Conservation (phyloP, 139 green algal genomes). For the Chlamydomonas incerta region DNA sequence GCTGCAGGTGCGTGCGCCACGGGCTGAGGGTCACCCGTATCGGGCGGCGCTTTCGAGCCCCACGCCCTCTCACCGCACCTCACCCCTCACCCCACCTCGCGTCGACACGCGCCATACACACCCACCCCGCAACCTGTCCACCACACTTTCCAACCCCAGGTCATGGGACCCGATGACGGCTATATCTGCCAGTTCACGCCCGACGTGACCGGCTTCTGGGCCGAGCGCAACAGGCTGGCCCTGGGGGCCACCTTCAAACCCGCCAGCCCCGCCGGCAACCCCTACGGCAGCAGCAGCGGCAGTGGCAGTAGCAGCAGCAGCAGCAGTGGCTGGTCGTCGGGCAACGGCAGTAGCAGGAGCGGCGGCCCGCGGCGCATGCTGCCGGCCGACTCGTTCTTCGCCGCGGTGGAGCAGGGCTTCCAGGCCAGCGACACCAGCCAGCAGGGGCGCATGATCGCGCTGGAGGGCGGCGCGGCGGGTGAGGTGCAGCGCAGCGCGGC, state of each 20-base stretch:
- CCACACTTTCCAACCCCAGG: slow-evolving; percentile 53
- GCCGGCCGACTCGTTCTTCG: slow-evolving; percentile 63
- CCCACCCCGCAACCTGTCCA: background rate
- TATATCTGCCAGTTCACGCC: slow-evolving; percentile 92
- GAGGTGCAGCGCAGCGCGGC: no score
- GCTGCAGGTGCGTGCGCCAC: slow-evolving; percentile 82
- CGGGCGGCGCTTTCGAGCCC: no score
- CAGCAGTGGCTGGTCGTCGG: no score
- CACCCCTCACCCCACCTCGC: background rate
- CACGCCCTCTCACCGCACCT: no score
- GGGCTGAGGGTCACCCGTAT: no score
- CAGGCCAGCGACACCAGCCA: slow-evolving; percentile 78
- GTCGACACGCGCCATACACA: no score
- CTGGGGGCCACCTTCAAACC: slow-evolving; percentile 77
- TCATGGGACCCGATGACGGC: slow-evolving; percentile 93
- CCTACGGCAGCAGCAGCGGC: no score
- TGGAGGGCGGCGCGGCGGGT: slow-evolving; percentile 67
- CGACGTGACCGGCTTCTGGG: slow-evolving; percentile 85
- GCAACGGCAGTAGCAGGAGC: no score
- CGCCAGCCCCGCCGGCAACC: background rate
- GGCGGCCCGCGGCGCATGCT: no score
- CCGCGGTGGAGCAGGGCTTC: slow-evolving; percentile 77
- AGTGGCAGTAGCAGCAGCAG: no score
- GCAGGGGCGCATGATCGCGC: slow-evolving; percentile 71
- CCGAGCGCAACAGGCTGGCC: slow-evolving; percentile 63